These are phyloP conservation scores for Laburnicola sp. DNA, from an alignment of 2,329 filamentous ascomycete genomes.

Conservation along the genomic window DNA sequence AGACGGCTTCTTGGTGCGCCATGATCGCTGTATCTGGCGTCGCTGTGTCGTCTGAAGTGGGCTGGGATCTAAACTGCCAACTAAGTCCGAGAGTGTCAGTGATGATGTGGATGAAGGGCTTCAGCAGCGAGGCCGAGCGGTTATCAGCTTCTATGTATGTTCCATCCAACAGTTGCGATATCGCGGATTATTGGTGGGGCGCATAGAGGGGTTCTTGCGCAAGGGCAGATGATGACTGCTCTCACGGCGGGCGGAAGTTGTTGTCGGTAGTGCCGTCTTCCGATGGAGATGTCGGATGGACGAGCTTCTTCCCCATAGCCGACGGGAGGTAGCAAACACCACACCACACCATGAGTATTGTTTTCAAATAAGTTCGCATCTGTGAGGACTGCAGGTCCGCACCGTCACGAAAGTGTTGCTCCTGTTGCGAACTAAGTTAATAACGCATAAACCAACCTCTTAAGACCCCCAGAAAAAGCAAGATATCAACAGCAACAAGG, in stretches of 20 bases:
- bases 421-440: too few species aligned
- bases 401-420: too few species aligned
- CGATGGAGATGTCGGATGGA: too few species aligned
- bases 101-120: not conserved
- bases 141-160: not conserved
- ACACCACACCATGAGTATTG: too few species aligned
- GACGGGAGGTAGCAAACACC: too few species aligned
- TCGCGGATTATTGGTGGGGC: not conserved
- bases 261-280: too few species aligned
- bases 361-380: too few species aligned
- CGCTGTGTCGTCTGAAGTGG: not conserved
- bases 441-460: too few species aligned
- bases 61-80: not conserved
- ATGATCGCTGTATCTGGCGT: conserved; percentile 14
- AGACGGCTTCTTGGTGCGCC: conserved; percentile 23
- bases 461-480: too few species aligned
- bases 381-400: too few species aligned
- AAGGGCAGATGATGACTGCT: not conserved
- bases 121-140: not conserved
- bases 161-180: not conserved
- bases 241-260: conserved; percentile 16
- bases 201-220: not conserved
- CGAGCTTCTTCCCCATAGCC: too few species aligned
- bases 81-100: not conserved
- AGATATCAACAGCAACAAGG: too few species aligned